Conservation (phyloP, 441 rosid genomes). For the Populus trichocarpa region DNA sequence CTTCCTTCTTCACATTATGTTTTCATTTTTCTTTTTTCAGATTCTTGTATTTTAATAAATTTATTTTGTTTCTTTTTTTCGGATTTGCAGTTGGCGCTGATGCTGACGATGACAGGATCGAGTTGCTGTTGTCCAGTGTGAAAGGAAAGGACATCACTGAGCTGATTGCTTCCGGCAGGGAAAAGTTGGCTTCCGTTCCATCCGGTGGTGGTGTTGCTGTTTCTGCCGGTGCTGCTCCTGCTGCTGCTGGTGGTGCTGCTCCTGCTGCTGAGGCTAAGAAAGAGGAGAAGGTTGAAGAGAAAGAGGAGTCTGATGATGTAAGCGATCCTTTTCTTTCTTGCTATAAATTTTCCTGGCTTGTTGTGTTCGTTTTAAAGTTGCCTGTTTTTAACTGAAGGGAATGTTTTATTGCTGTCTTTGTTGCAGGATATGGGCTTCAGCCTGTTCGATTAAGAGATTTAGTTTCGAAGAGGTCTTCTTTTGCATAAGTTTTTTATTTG, state of each 20-base stretch:
- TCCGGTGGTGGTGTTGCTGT: conserved; percentile 72
- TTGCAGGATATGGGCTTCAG: conserved; percentile 75
- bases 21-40: not conserved
- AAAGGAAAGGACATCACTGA: conserved; percentile 71
- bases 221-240: conserved; percentile 33
- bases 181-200: conserved; percentile 86
- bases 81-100: conserved; percentile 67
- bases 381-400: not conserved
- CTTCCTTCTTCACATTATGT: too few species aligned
- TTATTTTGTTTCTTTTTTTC: not conserved
- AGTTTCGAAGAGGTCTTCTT: conserved; percentile 6
- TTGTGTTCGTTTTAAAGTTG: not conserved
- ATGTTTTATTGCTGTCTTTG: not conserved
- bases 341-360: not conserved
- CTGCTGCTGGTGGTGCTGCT: conserved; percentile 40
- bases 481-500: conserved; percentile 21
- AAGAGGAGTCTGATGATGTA: conserved; percentile 88
- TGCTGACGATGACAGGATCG: conserved; percentile 65
- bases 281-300: conserved; percentile 83
- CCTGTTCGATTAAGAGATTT: conserved; percentile 41
- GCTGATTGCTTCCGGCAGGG: conserved; percentile 73
- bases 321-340: conserved; percentile 1
- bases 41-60: not conserved
- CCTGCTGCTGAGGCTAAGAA: conserved; percentile 68
- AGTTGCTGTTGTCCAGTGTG: conserved; percentile 57